Evolutionary conservation across 2,329 filamentous ascomycete genomes (phyloP).

Genomic region (Aspergillus novofumigatus): DNA sequence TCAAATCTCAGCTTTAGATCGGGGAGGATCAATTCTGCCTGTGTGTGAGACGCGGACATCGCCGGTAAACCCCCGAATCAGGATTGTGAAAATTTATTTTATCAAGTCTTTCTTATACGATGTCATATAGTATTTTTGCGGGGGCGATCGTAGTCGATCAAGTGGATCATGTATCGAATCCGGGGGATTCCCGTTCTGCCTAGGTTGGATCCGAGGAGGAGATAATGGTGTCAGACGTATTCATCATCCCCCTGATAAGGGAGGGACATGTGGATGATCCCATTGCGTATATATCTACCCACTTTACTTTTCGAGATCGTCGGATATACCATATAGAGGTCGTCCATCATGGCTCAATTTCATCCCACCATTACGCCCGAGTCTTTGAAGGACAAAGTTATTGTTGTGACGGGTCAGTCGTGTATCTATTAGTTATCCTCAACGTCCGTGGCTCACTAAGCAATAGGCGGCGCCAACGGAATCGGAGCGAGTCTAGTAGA

Average conservation of each 20-base stretch:
- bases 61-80: not conserved
- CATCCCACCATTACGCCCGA: not conserved
- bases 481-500: conserved; percentile 43
- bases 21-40: not conserved
- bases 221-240: not conserved
- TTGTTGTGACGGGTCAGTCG: not conserved
- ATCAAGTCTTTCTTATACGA: no score
- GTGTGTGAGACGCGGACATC: not conserved
- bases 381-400: conserved; percentile 1
- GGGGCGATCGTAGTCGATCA: no score
- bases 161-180: no score
- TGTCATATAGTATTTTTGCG: no score
- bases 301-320: not conserved
- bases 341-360: not conserved
- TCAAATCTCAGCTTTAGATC: not conserved
- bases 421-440: not conserved
- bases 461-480: conserved; percentile 41
- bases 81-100: not conserved
- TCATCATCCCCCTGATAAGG: not conserved
- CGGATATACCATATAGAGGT: not conserved
- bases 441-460: not conserved
- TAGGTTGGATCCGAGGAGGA: not conserved
- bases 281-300: not conserved
- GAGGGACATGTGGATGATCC: no score
- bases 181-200: not conserved